phyloP scores from a whole-genome alignment of 768 basidiomycete species.

The Melanogaster broomeanus region DNA sequence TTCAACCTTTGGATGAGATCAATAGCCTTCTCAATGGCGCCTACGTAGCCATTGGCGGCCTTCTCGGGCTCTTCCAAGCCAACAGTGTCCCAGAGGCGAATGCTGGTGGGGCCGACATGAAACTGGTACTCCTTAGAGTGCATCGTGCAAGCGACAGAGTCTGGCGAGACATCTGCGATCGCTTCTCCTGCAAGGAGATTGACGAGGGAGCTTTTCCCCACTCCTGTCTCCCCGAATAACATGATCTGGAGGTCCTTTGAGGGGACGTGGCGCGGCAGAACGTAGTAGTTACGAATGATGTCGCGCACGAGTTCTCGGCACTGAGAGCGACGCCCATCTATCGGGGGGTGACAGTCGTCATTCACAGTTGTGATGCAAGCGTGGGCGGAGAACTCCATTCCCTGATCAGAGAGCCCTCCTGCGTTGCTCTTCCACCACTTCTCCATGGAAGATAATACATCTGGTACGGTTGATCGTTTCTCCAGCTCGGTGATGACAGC shows the following conservation, averaged over 20 bases:
- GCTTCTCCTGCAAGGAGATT: conserved; percentile 40
- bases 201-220: conserved; percentile 33
- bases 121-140: conserved; percentile 25
- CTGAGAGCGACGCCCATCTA: conserved; percentile 18
- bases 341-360: conserved; percentile 17
- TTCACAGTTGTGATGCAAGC: conserved; percentile 24
- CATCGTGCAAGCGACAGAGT: conserved; percentile 35
- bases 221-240: conserved; percentile 48
- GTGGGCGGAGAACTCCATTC: conserved; percentile 17
- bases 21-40: conserved; percentile 32
- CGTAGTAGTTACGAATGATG: conserved; percentile 21
- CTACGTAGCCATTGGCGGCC: conserved; percentile 19
- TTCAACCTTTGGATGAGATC: conserved; percentile 35
- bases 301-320: conserved; percentile 26
- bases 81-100: no score
- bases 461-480: conserved; percentile 11
- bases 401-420: conserved; percentile 3
- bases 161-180: conserved; percentile 23
- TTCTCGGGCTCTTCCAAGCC: conserved; percentile 28
- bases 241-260: conserved; percentile 25
- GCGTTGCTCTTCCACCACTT: conserved; percentile 22
- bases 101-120: conserved; percentile 17
- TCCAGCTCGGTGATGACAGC: conserved; percentile 35
- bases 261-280: conserved; percentile 18
- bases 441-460: conserved; percentile 20